Evolutionary conservation across 73 alveolate genomes (phyloP), one percentile per base, ranked within the genome.

Genomic region (Paramecium pentaurelia): DNA sequence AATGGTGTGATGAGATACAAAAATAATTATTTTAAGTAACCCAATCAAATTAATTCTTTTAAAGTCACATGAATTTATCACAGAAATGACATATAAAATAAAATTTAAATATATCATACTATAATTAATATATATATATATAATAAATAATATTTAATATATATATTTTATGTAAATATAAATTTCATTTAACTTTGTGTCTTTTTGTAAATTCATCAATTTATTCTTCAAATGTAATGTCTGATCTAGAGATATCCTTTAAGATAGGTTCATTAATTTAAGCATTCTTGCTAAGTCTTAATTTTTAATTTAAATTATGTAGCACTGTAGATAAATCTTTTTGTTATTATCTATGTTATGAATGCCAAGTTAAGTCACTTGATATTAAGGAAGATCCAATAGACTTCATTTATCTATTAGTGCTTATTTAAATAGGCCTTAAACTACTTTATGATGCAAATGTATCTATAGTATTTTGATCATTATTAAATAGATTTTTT

Each of bases 141-240:
- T 49, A 49, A 49, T 49, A 3, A 4, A 12, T 12, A 49, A 49
- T 49, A 49, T 60, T 22, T 27, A 60, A 60, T 30, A 60, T 60
- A 60, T 60, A 40, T 40, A 40, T 40, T 60, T 27, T 30, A 60
- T 60, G 38, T 60, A 60, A 60, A 27, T 60, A 60, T 60, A 27
- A 22, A 32, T 32, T 32, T 64, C 84, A 64, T 64, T 64, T 64
- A 28, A 64, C 32, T 75, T 75, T 75, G n/a, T 36, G 70, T 75
- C 37, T 8, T 36, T 75, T 75, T 22, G 38, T 75, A n/a, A 75
- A 75, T 11, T 36, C 88, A 22, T 75, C 88, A 11, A 75, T 38
- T 75, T 75, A 12, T 38, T 75, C 88, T n/a, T 75, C 88, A 75
- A 37, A 75, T 22, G 88, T 75, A 12, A 75, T 36, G n/a, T 75